Percentiles rank a stretch among this genome's conserved stretches.
Conservation (phyloP, 2,329 filamentous ascomycete genomes). For the Clarireedia paspali region DNA sequence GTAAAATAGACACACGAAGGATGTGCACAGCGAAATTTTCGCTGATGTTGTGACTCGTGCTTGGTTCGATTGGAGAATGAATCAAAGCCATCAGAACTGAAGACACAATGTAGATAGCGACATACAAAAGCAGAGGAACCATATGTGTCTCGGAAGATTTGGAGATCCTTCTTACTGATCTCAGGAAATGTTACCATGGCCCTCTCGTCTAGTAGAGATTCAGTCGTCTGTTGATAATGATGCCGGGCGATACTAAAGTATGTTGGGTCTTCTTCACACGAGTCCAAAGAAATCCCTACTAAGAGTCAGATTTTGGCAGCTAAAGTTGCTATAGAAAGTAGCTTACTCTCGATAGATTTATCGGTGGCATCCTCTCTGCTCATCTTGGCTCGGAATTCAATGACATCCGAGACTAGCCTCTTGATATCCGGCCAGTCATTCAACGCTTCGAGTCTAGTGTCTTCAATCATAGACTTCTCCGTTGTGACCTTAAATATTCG, state of each 20-base stretch:
- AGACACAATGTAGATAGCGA: slow-evolving; percentile 2
- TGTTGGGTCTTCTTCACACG: slow-evolving; percentile 5
- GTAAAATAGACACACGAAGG: slow-evolving; percentile 4
- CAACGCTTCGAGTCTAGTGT: neutral
- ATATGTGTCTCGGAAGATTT: slow-evolving; percentile 1
- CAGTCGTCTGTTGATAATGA: slow-evolving; percentile 2
- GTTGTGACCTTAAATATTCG: neutral
- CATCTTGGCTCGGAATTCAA: neutral
- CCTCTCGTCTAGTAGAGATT: neutral
- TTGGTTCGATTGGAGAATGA: neutral
- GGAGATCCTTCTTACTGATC: neutral
- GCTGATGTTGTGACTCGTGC: slow-evolving; percentile 8
- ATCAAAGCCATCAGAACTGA: slow-evolving; percentile 3
- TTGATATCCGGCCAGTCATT: slow-evolving; percentile 6
- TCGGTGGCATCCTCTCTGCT: neutral
- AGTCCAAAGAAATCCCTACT: neutral
- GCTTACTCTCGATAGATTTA: neutral
- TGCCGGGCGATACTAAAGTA: slow-evolving; percentile 4
- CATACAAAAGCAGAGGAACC: slow-evolving; percentile 6
- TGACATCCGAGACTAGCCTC: neutral
- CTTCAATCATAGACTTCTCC: neutral
- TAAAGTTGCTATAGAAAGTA: neutral
- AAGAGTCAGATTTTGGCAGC: neutral
- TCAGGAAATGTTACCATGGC: neutral
- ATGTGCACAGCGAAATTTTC: slow-evolving; percentile 1